Percentiles rank a stretch among this genome's conserved stretches.
Conservation (phyloP, 2,329 filamentous ascomycete species). For the Thielaviopsis punctulata region DNA sequence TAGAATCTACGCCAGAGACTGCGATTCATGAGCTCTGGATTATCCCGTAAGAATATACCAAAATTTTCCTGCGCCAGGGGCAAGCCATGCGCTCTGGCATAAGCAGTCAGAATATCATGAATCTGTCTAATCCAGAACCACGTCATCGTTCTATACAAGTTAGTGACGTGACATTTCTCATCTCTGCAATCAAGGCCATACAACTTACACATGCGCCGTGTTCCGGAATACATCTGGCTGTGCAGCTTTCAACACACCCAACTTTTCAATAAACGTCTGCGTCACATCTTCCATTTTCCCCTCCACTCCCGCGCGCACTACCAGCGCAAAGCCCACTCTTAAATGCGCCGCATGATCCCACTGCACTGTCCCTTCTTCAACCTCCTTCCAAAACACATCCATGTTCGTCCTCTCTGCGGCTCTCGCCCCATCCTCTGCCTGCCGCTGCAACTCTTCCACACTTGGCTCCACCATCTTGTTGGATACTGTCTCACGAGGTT, state of each 20-base stretch:
- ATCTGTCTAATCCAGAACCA: constrained; percentile 3
- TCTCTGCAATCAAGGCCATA: too few relatives aligned
- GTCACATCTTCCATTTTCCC: background rate
- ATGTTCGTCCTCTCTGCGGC: too few relatives aligned
- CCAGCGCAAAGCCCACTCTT: background rate
- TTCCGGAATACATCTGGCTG: background rate
- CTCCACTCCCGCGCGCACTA: background rate
- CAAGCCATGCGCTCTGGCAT: background rate
- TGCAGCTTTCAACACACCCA: background rate
- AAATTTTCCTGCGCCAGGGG: background rate
- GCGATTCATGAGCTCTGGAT: background rate
- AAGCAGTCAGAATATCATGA: background rate
- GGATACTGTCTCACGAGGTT: too few relatives aligned
- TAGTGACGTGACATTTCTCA: background rate
- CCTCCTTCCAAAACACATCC: background rate
- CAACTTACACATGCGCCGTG: constrained; percentile 2
- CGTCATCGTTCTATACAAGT: background rate
- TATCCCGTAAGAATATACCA: background rate
- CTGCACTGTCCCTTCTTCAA: background rate
- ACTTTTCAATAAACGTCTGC: background rate
- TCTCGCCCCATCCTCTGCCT: background rate
- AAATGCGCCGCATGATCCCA: constrained; percentile 1
- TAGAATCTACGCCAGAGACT: constrained; percentile 1
- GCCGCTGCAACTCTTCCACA: background rate
- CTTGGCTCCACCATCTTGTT: background rate